These are phyloP conservation scores for Pseudonectria buxi DNA, from an alignment of 2,329 filamentous ascomycete genomes.

Conservation along the genomic window DNA sequence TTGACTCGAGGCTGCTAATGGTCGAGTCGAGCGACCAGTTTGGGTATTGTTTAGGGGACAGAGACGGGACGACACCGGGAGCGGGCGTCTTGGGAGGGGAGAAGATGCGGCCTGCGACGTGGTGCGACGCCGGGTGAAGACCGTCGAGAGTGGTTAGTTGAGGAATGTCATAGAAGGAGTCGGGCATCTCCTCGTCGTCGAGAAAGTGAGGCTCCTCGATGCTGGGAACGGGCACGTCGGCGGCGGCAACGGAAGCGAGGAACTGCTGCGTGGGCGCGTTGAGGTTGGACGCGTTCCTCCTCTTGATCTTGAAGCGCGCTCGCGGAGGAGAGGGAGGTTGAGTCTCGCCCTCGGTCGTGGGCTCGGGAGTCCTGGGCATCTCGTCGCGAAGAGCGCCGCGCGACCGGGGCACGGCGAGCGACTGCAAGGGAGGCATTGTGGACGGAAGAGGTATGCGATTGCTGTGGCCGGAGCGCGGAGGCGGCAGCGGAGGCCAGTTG, in stretches of 20 bases:
- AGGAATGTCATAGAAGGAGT: conserved; percentile 29
- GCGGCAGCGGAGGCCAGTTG: conserved; percentile 7
- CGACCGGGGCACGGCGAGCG: conserved; percentile 37
- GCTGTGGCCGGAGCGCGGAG: conserved; percentile 2
- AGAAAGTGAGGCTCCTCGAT: conserved; percentile 49
- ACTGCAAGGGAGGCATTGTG: conserved; percentile 41
- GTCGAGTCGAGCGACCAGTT: conserved; percentile 54
- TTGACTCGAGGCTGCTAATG: conserved; percentile 52
- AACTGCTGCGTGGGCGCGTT: conserved; percentile 58
- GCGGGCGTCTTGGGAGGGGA: conserved; percentile 56
- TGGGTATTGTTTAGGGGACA: conserved; percentile 43
- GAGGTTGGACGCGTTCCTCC: conserved; percentile 46
- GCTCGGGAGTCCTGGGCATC: conserved; percentile 47
- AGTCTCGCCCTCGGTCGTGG: conserved; percentile 28
- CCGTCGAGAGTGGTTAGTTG: conserved; percentile 28
- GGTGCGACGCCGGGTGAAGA: conserved; percentile 22
- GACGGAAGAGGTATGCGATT: conserved; percentile 17
- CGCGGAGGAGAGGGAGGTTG: conserved; percentile 44
- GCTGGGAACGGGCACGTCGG: conserved; percentile 57
- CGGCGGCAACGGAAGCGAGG: conserved; percentile 59
- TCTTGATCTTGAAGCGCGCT: conserved; percentile 49
- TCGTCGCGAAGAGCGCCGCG: conserved; percentile 35
- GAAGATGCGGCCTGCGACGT: conserved; percentile 34
- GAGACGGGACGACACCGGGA: conserved; percentile 37
- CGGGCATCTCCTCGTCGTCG: conserved; percentile 37